Percentiles rank a stretch among this genome's conserved stretches.
phyloP scores from a whole-genome alignment of 163 green algal species.

The Prototheca cutis region DNA sequence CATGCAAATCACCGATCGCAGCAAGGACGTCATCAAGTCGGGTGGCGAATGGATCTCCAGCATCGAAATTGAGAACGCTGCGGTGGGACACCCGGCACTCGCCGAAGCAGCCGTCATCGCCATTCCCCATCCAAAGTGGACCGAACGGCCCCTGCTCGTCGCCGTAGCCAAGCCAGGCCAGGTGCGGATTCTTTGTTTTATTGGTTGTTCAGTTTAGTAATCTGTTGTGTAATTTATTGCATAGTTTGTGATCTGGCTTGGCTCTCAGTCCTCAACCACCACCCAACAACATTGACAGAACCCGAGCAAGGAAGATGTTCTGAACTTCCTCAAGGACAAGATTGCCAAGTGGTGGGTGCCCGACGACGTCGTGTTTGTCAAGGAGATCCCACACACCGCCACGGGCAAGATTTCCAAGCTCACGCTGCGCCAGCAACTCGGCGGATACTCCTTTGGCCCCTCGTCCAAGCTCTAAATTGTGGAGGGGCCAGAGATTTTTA shows the following conservation, averaged over 20 bases:
- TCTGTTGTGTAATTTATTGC: too few relatives aligned
- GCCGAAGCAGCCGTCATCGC: slow-evolving; percentile 62
- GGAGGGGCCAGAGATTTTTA: too few relatives aligned
- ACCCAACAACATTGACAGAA: too few relatives aligned
- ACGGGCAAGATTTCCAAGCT: slow-evolving; percentile 39
- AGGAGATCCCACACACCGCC: slow-evolving; percentile 60
- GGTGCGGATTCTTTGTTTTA: too few relatives aligned
- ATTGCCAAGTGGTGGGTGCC: slow-evolving; percentile 53
- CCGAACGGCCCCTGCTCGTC: slow-evolving; percentile 66
- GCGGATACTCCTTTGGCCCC: neutral
- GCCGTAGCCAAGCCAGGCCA: slow-evolving; percentile 25
- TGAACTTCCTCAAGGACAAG: slow-evolving; percentile 27
- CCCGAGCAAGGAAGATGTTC: slow-evolving; percentile 29
- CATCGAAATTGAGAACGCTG: slow-evolving; percentile 73
- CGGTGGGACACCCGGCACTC: slow-evolving; percentile 40
- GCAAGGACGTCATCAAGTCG: slow-evolving; percentile 73
- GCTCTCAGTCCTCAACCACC: too few relatives aligned
- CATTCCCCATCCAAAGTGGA: slow-evolving; percentile 58
- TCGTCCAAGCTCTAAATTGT: slow-evolving; percentile 4
- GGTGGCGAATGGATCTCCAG: slow-evolving; percentile 79
- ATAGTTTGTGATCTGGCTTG: too few relatives aligned
- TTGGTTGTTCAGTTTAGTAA: too few relatives aligned
- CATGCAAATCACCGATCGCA: slow-evolving; percentile 72
- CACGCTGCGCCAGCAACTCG: slow-evolving; percentile 1
- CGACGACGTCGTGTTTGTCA: slow-evolving; percentile 66